phyloP scores from a whole-genome alignment of 371 early-diverging fungal genomes.

The Zopfochytrium polystomum region DNA sequence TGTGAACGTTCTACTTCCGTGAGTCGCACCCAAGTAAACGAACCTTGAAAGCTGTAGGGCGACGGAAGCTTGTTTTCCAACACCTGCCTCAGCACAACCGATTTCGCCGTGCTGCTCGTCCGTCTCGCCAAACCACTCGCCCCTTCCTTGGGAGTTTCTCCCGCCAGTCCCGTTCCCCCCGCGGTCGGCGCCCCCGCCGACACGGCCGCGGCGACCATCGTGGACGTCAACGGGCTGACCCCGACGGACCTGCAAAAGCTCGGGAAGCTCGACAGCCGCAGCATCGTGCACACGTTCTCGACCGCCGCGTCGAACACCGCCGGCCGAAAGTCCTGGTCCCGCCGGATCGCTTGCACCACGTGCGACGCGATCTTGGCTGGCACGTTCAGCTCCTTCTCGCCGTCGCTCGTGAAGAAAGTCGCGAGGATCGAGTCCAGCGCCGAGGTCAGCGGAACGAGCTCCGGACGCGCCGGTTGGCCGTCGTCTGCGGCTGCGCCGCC shows the following conservation, averaged over 20 bases:
- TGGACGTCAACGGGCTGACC: no score
- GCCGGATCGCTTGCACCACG: constrained; percentile 16
- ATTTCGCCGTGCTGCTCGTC: no score
- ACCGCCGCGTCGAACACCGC: constrained; percentile 28
- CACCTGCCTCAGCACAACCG: constrained; percentile 14
- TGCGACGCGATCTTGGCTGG: constrained; percentile 18
- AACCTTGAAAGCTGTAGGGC: constrained; percentile 16
- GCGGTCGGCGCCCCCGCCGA: no score
- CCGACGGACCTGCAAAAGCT: constrained; percentile 29
- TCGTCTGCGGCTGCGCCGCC: background rate
- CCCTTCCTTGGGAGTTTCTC: background rate
- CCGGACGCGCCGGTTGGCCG: background rate
- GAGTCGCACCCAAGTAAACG: no score
- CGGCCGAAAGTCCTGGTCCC: constrained; percentile 23
- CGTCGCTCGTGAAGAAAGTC: constrained; percentile 19
- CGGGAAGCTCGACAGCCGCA: constrained; percentile 30
- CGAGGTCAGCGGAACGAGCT: background rate
- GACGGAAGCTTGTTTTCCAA: constrained; percentile 15
- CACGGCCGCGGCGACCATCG: no score
- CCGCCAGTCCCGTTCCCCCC: background rate
- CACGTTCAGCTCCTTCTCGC: constrained; percentile 30
- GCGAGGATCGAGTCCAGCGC: constrained; percentile 12
- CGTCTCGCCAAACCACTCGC: no score
- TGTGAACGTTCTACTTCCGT: no score
- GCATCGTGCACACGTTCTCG: constrained; percentile 24